Base-by-base conservation (phyloP, 2,329 filamentous ascomycete species). In the Bretziella fagacearum region DNA sequence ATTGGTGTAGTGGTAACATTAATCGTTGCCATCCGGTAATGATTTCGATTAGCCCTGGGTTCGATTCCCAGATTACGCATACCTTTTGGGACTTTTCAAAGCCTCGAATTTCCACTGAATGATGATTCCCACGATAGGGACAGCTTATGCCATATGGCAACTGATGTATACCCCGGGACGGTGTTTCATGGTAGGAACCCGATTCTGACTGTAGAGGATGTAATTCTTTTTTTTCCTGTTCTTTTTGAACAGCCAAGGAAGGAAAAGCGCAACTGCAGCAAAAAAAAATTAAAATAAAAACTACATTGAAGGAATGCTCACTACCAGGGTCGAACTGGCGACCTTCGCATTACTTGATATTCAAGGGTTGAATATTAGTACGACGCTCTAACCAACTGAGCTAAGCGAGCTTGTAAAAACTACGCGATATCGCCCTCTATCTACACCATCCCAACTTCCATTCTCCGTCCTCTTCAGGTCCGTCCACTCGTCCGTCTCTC, bases 51-150 rank as follows among this genome's bases (percentile, higher is more conserved):
- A 48, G 47, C 40, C 40, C 47, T 48, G 47, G 47, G 47, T 48
- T 48, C 47, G 47, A 48, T 48, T 48, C 47, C 47, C 47, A 48
- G 47, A 48, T 48, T 48, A 48, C 40, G 47, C 47, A 48, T 29
- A 22, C n/a, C 22, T 32, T 48, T 44, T 44, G 35, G 8, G 17
- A 13, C 26, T 17, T 4, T 6, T 15, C 10, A 17, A 10, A 29
- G 25, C 8, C 8, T 17, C 40, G n/a, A 17, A 6, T 11, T 25
- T 43, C 39, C 20, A 36, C 10, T 22, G 25, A 11, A 44, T 50
- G 48, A 50, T 46, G 48, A 50, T 50, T 50, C 43, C 37, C 43
- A 50, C 37, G 48, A 50, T 50, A 50, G 48, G 48, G 48, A 50
- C 48, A 50, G 48, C 48, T 50, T 50, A 50, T 42, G 25, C 43